Conservation (phyloP, 2,329 filamentous ascomycete genomes). For the Fusarium sp. region DNA sequence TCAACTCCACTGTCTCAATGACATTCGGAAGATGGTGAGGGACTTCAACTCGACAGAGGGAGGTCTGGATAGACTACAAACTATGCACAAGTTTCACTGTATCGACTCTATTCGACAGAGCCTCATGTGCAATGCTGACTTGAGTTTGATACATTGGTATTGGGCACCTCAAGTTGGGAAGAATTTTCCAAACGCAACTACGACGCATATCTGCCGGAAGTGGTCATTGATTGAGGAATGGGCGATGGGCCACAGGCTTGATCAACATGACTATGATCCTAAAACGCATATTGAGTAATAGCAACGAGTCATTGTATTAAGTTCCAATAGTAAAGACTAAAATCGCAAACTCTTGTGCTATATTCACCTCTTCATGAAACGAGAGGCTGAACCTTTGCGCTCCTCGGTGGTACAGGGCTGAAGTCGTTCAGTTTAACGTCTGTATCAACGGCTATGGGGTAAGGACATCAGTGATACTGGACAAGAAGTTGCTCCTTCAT, state of each 20-base stretch:
- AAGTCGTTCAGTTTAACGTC: not conserved
- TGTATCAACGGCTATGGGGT: not conserved
- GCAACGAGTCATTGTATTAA: too few species aligned
- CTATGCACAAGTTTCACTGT: constrained; percentile 10
- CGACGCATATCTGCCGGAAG: not conserved
- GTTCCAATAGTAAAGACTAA: not conserved
- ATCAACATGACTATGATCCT: not conserved
- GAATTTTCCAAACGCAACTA: not conserved
- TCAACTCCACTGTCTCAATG: constrained; percentile 2
- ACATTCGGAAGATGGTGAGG: constrained; percentile 5
- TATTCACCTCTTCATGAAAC: not conserved
- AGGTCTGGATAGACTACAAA: not conserved
- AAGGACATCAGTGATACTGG: not conserved
- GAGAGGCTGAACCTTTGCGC: not conserved
- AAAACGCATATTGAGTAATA: not conserved
- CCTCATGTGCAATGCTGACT: not conserved
- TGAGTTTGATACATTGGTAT: constrained; percentile 2
- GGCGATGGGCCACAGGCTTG: not conserved
- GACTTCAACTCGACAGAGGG: not conserved
- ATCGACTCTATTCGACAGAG: constrained; percentile 3
- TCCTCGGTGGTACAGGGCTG: rapidly evolving
- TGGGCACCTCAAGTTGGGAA: not conserved
- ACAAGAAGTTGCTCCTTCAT: not conserved
- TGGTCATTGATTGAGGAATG: not conserved
- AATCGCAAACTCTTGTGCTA: not conserved